Conservation (phyloP, 495 filamentous ascomycete species). For the Penicillium tannophilum region DNA sequence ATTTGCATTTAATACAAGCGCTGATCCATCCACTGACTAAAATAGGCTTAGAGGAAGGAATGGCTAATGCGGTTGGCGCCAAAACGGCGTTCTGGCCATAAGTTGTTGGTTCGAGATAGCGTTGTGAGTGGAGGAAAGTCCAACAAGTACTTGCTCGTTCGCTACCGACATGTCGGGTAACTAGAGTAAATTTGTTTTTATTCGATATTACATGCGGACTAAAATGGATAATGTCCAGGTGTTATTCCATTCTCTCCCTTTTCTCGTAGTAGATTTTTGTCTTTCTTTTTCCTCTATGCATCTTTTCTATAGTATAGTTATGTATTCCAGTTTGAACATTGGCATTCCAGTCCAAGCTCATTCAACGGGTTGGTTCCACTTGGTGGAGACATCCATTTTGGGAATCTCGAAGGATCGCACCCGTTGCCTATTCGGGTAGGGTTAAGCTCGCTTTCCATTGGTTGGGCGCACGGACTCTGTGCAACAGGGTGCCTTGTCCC, state of each 20-base stretch:
- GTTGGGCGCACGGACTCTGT: background rate
- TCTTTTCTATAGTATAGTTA: background rate
- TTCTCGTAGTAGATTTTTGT: background rate
- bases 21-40: constrained; percentile 1
- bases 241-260: too few relatives aligned
- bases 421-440: constrained; percentile 7
- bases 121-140: constrained; percentile 3
- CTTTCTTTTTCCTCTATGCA: background rate
- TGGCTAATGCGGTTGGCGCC: constrained; percentile 4
- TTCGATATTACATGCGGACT: background rate
- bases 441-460: background rate
- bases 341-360: background rate
- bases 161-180: constrained; percentile 17
- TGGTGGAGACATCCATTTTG: constrained; percentile 1
- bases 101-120: constrained; percentile 7
- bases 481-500: constrained; percentile 3
- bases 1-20: background rate
- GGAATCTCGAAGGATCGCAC: constrained; percentile 23
- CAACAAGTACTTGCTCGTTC: constrained; percentile 3
- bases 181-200: constrained; percentile 5
- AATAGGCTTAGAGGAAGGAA: constrained; percentile 1
- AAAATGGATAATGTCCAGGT: background rate
- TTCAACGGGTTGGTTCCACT: background rate
- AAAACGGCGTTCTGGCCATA: constrained; percentile 5
- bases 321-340: background rate